Evolutionary conservation across 371 early-diverging fungal genomes (phyloP).

Genomic region (Lichtheimia ornata): DNA sequence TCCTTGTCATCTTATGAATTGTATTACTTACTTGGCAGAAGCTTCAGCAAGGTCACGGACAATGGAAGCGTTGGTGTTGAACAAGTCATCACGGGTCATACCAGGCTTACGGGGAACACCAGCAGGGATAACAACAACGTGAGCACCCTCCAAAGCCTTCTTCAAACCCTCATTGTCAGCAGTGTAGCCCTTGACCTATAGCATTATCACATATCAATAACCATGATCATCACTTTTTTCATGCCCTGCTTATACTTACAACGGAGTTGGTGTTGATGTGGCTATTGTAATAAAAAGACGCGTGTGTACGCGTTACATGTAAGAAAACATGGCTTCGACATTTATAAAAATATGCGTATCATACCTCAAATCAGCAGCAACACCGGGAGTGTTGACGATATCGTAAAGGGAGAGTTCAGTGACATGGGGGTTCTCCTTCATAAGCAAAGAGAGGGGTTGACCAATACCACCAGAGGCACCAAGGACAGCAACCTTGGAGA

Average conservation of each 20-base stretch:
- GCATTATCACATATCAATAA: slow-evolving; percentile 5
- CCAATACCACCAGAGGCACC: slow-evolving; percentile 94
- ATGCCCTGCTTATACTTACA: slow-evolving; percentile 37
- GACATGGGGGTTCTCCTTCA: slow-evolving; percentile 83
- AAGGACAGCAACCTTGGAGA: slow-evolving; percentile 79
- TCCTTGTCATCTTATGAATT: background rate
- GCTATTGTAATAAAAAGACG: slow-evolving; percentile 23
- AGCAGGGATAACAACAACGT: slow-evolving; percentile 89
- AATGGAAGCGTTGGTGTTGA: slow-evolving; percentile 97
- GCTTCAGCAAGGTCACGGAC: slow-evolving; percentile 84
- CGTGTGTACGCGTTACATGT: background rate
- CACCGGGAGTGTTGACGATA: slow-evolving; percentile 96
- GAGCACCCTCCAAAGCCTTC: slow-evolving; percentile 83
- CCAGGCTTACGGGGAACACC: slow-evolving; percentile 99
- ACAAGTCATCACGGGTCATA: slow-evolving; percentile 99
- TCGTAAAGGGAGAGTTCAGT: slow-evolving; percentile 93
- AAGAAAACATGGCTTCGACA: background rate
- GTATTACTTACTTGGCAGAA: slow-evolving; percentile 54
- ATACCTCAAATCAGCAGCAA: slow-evolving; percentile 90
- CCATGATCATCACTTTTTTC: background rate
- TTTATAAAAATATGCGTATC: background rate
- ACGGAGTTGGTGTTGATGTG: slow-evolving; percentile 94
- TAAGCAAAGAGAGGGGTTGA: slow-evolving; percentile 87
- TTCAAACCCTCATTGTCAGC: slow-evolving; percentile 84
- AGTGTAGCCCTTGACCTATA: slow-evolving; percentile 84